Base-by-base conservation (phyloP, 2,329 filamentous ascomycete species). In the Metarhizium robertsii region DNA sequence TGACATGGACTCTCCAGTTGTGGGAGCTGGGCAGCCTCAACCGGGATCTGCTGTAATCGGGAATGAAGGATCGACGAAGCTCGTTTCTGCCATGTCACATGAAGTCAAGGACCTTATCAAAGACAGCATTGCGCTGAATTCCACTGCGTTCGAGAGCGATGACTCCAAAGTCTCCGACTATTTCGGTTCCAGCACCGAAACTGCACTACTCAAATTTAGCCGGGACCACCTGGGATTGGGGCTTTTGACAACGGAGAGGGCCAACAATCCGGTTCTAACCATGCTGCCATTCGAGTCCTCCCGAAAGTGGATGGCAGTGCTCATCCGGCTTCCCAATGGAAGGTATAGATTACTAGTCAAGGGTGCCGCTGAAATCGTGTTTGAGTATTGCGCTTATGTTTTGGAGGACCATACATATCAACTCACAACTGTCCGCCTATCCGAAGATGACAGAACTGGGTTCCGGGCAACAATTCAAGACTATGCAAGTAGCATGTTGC, bases 401-500 rank as follows among this genome's bases (percentile, higher is more conserved):
- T 60, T 78, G 3, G 60, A 67, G 51, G 80, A 83, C 32, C 73
- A 83, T 0, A 72, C 63, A 0, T 66, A 63, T 5, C 65, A 64
- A 7, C 55, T 69, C 1, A 62, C 63, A 0, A 61, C 65, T 5
- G 62, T 58, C 2, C 61, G 65, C 2, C 60, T 73, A 2, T 64
- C 64, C 1, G 65, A 69, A n/a, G 62, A 67, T 1, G 64, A 67
- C n/a, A 64, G 68, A 4, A 59, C 60, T 20, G 65, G 64, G 45
- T 63, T 73, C 18, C 61, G 66, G n/a, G 62, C 61, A 16, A 69
- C 67, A 1, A 73, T 73, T 8, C 61, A 68, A 10, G 64, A 65
- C 13, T 90, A 89, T 63, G 87, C 87, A 2, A 79, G 79, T 6
- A 79, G 83, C 8, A 87, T 86, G 55, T 78, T 92, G 13, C 83